These are phyloP conservation scores for Cladosporium colombiae DNA, from an alignment of 2,329 filamentous ascomycete genomes.

Conservation along the genomic window DNA sequence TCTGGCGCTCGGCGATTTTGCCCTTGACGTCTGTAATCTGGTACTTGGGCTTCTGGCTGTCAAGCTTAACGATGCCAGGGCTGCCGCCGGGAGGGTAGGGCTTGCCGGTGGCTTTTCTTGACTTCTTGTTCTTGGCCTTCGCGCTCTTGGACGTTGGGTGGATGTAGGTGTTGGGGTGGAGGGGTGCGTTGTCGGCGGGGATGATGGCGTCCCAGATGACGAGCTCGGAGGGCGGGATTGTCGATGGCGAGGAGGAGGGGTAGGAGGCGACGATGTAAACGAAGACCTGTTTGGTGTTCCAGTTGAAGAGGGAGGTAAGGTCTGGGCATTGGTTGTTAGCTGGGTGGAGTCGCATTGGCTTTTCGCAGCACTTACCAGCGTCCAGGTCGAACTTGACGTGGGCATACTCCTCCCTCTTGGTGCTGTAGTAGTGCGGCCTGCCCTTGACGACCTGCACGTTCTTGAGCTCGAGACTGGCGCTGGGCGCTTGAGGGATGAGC, in stretches of 20 bases:
- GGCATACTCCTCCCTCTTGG: constrained; percentile 93
- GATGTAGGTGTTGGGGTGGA: constrained; percentile 53
- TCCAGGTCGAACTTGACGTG: constrained; percentile 91
- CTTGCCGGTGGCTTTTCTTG: constrained; percentile 28
- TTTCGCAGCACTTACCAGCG: constrained; percentile 53
- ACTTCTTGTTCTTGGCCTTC: constrained; percentile 24
- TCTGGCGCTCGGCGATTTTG: constrained; percentile 69
- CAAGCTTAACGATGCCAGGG: constrained; percentile 73
- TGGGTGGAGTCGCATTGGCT: constrained; percentile 3
- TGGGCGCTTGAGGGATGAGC: constrained; percentile 67
- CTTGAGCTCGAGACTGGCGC: constrained; percentile 63
- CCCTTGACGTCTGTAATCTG: constrained; percentile 90
- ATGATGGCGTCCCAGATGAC: constrained; percentile 98
- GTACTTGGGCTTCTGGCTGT: constrained; percentile 91
- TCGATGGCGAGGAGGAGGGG: constrained; percentile 43
- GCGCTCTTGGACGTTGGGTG: constrained; percentile 47
- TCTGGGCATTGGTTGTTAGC: constrained; percentile 51
- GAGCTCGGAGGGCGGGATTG: constrained; percentile 58
- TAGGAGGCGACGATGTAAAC: constrained; percentile 87
- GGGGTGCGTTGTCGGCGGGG: constrained; percentile 65
- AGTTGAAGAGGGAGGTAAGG: constrained; percentile 89
- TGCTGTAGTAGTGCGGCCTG: constrained; percentile 91
- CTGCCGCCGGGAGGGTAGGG: constrained; percentile 33
- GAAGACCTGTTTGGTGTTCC: constrained; percentile 99
- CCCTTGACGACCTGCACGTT: constrained; percentile 89